These are phyloP conservation scores for Teratosphaeriaceae sp. DNA, from an alignment of 2,329 filamentous ascomycete genomes.

Conservation along the genomic window DNA sequence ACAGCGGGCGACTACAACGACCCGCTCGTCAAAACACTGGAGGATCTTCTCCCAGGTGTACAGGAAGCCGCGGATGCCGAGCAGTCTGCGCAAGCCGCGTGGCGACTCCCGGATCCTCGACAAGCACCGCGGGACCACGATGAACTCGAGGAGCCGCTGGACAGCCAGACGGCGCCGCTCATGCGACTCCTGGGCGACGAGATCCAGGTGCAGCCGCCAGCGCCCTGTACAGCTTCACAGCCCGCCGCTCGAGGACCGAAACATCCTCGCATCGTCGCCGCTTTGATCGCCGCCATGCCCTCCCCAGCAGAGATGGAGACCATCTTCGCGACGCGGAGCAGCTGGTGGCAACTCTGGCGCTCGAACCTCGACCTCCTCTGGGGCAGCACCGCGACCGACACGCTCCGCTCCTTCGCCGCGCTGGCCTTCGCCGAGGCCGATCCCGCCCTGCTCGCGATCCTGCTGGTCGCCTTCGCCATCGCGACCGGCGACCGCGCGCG, in stretches of 20 bases:
- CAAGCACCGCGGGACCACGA: background rate
- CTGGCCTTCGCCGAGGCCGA: background rate
- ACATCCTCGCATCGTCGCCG: background rate
- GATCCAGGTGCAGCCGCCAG: too few species aligned
- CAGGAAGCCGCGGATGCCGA: background rate
- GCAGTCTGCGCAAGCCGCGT: background rate
- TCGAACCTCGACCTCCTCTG: conserved; percentile 11
- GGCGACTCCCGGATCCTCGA: background rate
- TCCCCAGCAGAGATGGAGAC: conserved; percentile 6
- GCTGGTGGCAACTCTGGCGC: conserved; percentile 13
- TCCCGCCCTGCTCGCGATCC: conserved; percentile 8
- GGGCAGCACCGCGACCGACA: conserved; percentile 1
- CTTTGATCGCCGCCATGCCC: conserved; percentile 4
- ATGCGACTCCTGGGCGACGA: background rate
- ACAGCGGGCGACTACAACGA: background rate
- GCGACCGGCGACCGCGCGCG: conserved; percentile 10
- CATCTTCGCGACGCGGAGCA: conserved; percentile 8
- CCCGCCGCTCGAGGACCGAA: background rate
- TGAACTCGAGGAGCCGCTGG: background rate
- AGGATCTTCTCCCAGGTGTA: background rate
- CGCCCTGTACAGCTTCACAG: background rate
- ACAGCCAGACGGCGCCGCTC: background rate
- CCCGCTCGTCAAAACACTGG: background rate
- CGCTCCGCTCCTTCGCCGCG: conserved; percentile 6
- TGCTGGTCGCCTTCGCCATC: conserved; percentile 10